Conservation (phyloP, 805 yeast species). For the Metschnikowia lunata region DNA sequence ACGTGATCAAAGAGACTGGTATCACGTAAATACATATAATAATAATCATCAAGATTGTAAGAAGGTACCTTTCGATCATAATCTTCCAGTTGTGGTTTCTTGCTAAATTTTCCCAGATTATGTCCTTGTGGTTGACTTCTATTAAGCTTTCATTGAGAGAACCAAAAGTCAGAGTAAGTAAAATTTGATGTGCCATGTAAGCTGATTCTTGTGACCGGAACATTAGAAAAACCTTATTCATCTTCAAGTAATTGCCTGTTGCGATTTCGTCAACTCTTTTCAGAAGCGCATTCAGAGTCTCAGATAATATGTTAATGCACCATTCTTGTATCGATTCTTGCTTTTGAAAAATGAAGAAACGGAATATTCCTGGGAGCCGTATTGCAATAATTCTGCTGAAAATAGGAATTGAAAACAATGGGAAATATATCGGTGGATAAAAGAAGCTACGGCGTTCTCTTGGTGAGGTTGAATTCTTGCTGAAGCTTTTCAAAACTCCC, state of each 20-base stretch:
- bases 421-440: constrained; percentile 32
- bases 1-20: constrained; percentile 78
- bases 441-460: constrained; percentile 14
- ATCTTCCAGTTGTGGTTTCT: constrained; percentile 33
- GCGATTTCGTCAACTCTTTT: constrained; percentile 9
- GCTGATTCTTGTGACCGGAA: constrained; percentile 57
- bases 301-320: constrained; percentile 23
- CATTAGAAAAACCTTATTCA: constrained; percentile 54
- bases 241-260: constrained; percentile 19
- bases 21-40: constrained; percentile 64
- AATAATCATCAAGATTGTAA: constrained; percentile 36
- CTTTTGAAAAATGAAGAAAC: constrained; percentile 22
- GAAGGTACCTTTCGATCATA: constrained; percentile 38
- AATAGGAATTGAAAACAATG: constrained; percentile 18
- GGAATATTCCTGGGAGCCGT: constrained; percentile 27
- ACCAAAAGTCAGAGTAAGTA: constrained; percentile 40
- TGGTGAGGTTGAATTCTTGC: neutral
- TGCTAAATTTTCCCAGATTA: constrained; percentile 65
- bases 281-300: constrained; percentile 8
- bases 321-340: constrained; percentile 23
- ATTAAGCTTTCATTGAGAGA: constrained; percentile 40
- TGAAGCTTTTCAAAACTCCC: constrained; percentile 1
- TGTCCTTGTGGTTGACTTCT: constrained; percentile 61
- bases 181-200: constrained; percentile 58
- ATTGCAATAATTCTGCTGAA: constrained; percentile 19